Conservation (phyloP, 148 eudicot species). For the Silene conica region DNA sequence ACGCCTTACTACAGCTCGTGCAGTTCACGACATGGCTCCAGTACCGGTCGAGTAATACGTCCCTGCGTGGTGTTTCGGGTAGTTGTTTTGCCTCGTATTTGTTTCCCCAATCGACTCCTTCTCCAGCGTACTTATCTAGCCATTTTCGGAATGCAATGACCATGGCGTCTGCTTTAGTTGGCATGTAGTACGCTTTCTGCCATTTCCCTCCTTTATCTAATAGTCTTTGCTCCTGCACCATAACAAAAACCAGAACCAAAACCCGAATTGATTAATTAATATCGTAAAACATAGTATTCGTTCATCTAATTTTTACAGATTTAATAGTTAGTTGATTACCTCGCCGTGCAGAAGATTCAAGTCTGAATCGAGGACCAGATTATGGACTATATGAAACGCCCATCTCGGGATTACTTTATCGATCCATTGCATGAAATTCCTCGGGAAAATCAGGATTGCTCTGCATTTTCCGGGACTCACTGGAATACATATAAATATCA, state of each 20-base stretch:
- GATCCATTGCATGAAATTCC: conserved; percentile 68
- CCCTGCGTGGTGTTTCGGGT: conserved; percentile 73
- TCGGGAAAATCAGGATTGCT: conserved; percentile 61
- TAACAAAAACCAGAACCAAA: too few relatives aligned
- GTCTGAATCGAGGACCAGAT: conserved; percentile 75
- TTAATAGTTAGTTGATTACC: conserved; percentile 33
- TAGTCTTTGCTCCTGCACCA: conserved; percentile 59
- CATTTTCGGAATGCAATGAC: conserved; percentile 69
- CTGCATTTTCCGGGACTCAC: conserved; percentile 87
- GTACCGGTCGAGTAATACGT: conserved; percentile 76
- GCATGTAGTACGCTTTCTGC: conserved; percentile 75
- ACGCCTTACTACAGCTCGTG: conserved; percentile 62
- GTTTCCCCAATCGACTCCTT: conserved; percentile 59
- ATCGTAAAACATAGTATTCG: too few relatives aligned
- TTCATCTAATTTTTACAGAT: too few relatives aligned
- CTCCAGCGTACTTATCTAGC: conserved; percentile 66
- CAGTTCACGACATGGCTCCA: conserved; percentile 68
- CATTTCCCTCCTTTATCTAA: conserved; percentile 58
- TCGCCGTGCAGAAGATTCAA: conserved; percentile 69
- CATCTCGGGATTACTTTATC: conserved; percentile 73
- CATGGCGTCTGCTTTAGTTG: conserved; percentile 72
- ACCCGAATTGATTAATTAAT: too few relatives aligned
- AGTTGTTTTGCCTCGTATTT: conserved; percentile 43
- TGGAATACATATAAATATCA: conserved; percentile 70
- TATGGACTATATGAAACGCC: conserved; percentile 67